Percentiles rank a stretch among this genome's conserved stretches.
Evolutionary conservation across 441 rosid genomes (phyloP).

Genomic region (Codiaeum variegatum): DNA sequence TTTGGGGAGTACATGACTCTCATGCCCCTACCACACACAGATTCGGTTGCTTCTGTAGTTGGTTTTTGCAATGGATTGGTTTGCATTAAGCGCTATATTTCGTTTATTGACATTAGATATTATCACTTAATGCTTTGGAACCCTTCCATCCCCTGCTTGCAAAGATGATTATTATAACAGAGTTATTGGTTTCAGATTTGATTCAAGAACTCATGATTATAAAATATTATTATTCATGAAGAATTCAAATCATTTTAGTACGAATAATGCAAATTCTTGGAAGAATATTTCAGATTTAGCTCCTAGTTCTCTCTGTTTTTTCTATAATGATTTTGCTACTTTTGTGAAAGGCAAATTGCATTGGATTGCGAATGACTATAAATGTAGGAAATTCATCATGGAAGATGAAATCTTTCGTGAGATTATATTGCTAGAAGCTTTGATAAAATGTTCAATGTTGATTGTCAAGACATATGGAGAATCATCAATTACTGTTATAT

Average conservation of each 20-base stretch:
- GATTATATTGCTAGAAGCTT: conserved; percentile 15
- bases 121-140: not conserved
- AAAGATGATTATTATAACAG: too few species aligned
- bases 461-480: not conserved
- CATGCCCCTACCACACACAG: not conserved
- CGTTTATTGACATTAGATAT: too few species aligned
- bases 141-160: not conserved
- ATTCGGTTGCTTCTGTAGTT: not conserved
- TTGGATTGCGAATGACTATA: conserved; percentile 6
- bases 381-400: not conserved
- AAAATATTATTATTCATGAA: conserved; percentile 15
- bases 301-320: too few species aligned
- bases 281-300: not conserved
- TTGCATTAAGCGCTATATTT: not conserved
- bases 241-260: not conserved
- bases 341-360: conserved; percentile 16
- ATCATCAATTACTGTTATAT: too few species aligned
- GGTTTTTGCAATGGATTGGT: conserved; percentile 5
- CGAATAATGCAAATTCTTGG: conserved; percentile 13
- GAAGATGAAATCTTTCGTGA: conserved; percentile 21
- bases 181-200: conserved; percentile 16
- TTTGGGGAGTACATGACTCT: not conserved
- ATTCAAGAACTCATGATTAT: conserved; percentile 13
- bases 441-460: not conserved
- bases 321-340: not conserved